Evolutionary conservation across 495 filamentous ascomycete genomes (phyloP).

Genomic region (Annulohypoxylon bovei): DNA sequence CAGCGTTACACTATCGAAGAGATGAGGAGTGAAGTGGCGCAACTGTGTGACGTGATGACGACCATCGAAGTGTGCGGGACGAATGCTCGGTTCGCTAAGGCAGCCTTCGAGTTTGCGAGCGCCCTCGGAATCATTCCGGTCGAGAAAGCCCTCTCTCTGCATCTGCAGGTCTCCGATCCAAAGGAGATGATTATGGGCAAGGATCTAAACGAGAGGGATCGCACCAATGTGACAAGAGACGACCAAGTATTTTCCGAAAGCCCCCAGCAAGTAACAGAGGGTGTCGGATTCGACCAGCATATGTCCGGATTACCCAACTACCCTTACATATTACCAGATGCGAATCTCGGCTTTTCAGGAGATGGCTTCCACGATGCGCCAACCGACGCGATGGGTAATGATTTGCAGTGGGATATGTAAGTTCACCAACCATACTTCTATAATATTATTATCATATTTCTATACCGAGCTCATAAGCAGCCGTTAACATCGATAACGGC

Average conservation of each 20-base stretch:
- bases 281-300: constrained; percentile 1
- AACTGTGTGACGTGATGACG: constrained; percentile 36
- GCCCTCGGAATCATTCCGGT: constrained; percentile 25
- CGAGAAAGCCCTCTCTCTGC: constrained; percentile 12
- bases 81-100: constrained; percentile 38
- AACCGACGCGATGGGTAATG: constrained; percentile 15
- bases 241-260: not conserved
- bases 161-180: constrained; percentile 5
- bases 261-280: not conserved
- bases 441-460: not conserved
- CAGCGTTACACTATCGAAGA: constrained; percentile 18
- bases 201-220: not conserved
- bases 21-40: constrained; percentile 22
- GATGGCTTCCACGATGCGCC: not conserved
- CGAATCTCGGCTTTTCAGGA: constrained; percentile 19
- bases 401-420: constrained; percentile 41
- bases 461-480: not conserved
- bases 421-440: not conserved
- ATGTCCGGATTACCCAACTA: constrained; percentile 19
- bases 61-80: constrained; percentile 37
- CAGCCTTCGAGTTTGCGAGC: constrained; percentile 36
- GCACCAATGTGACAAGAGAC: not conserved
- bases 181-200: not conserved
- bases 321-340: not conserved
- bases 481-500: not conserved